Evolutionary conservation across 495 filamentous ascomycete species (phyloP), one percentile per base, ranked within the genome.

Genomic region (Amphirosellinia nigrospora): DNA sequence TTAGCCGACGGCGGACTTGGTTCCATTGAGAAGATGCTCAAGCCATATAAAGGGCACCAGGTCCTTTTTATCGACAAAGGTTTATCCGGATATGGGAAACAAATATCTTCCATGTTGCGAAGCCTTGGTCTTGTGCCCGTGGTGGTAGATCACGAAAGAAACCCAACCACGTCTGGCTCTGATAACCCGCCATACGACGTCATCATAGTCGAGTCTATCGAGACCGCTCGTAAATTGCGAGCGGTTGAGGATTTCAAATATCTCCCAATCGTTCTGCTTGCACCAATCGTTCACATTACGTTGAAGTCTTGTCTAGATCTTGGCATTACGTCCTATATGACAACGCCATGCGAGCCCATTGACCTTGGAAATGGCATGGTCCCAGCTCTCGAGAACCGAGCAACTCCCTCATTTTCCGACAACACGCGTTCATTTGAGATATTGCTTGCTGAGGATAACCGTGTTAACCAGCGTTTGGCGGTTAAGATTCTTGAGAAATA

Each of bases 401-500:
- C 96, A 21, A 94, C 94, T 15, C 94, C 94, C 1, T 94, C 93
- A 15, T 88, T 96, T 39, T 93, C 94, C 0, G 95, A 98, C 77
- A 94, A 97, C 75, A 97, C 94, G 9, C 93, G 92, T 73, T 97
- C 94, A 0, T 98, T 99, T 79, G 93, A 97, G 74, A 96, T 99
- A 71, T 86, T 99, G 21, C 87, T 99, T 59, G 96, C 96, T 4
- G 96, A 99, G 80, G 96, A 99, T 83, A 99, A 99, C 76, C 91
- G 93, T 30, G 96, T 99, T 71, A 99, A 99, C 79, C 96, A 99
- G 80, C 89, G 94, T 72, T 83, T 99, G 38, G 96, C 96, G 4
- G 94, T 98, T 71, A 98, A 97, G 86, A 98, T 99, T 63, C 86
- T 99, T 9, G 92, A 97, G 82, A 98, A 98, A 79, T 97, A 98